Percentiles rank a stretch among this genome's conserved stretches.
Evolutionary conservation across 805 yeast genomes (phyloP).

Genomic region (Candida dajiaensis): DNA sequence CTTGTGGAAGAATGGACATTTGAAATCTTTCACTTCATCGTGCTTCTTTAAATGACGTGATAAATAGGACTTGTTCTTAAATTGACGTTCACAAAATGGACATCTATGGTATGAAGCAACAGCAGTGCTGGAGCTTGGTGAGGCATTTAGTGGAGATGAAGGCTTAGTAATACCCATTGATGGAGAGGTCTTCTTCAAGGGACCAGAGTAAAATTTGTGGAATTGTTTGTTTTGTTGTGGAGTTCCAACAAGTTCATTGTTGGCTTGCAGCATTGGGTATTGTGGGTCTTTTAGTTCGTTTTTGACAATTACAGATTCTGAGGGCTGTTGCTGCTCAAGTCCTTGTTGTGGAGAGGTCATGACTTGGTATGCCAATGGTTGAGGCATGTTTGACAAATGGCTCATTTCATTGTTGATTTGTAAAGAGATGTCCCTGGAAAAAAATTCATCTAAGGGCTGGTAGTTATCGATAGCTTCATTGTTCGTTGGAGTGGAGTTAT

Average conservation of each 20-base stretch:
- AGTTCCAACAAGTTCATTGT: background rate
- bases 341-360: background rate
- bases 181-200: background rate
- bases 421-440: constrained; percentile 15
- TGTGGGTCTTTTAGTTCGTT: no score
- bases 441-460: constrained; percentile 12
- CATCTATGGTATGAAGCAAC: constrained; percentile 33
- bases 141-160: constrained; percentile 5
- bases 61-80: constrained; percentile 72
- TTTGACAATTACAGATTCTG: no score
- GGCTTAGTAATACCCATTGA: background rate
- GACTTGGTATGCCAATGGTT: background rate
- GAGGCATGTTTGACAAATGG: background rate
- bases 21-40: constrained; percentile 66
- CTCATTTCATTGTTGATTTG: constrained; percentile 14
- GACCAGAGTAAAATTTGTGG: constrained; percentile 16
- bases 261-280: constrained; percentile 1
- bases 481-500: background rate
- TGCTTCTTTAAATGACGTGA: constrained; percentile 83
- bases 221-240: constrained; percentile 11
- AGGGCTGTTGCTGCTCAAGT: no score
- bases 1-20: constrained; percentile 62
- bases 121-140: constrained; percentile 3
- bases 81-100: constrained; percentile 61
- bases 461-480: background rate